phyloP scores from a whole-genome alignment of 1,139 yeast species.

The Suhomyces bolitotheri region DNA sequence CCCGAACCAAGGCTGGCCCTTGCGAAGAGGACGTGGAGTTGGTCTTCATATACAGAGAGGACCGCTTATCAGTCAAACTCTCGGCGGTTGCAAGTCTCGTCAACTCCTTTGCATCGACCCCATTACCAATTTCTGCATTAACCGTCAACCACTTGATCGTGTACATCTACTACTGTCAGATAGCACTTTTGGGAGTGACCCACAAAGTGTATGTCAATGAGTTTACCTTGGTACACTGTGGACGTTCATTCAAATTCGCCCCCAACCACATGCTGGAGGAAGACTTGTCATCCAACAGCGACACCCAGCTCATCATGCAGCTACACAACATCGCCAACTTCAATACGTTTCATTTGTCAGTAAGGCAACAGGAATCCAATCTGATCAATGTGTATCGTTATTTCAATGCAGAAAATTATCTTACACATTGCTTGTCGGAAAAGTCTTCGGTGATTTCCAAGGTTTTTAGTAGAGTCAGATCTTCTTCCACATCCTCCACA shows the following conservation, averaged over 20 bases:
- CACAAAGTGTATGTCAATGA: conserved; percentile 16
- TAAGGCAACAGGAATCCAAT: conserved; percentile 1
- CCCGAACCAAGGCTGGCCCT: conserved; percentile 7
- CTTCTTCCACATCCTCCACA: conserved; percentile 1
- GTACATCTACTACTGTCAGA: conserved; percentile 17
- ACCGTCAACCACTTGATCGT: conserved; percentile 18
- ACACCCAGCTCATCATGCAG: conserved; percentile 10
- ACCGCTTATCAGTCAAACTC: conserved; percentile 13
- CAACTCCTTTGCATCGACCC: conserved; percentile 13
- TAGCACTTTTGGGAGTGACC: conserved; percentile 9
- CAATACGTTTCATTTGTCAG: conserved; percentile 14
- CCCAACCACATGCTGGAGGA: conserved; percentile 2
- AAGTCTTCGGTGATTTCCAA: conserved; percentile 8
- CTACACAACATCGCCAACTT: conserved; percentile 10
- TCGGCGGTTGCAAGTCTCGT: conserved; percentile 17
- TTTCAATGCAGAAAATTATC: conserved; percentile 18
- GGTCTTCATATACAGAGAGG: conserved; percentile 14
- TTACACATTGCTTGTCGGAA: conserved; percentile 7
- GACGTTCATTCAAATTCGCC: conserved; percentile 13
- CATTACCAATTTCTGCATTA: conserved; percentile 9
- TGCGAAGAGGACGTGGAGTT: conserved; percentile 13
- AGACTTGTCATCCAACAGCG: conserved; percentile 1
- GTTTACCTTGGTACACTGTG: conserved; percentile 16
- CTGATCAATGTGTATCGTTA: conserved; percentile 14
- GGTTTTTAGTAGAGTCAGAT: conserved; percentile 2